Evolutionary conservation across 306 rosid species (phyloP).

Genomic region (Cucumis cinereus): DNA sequence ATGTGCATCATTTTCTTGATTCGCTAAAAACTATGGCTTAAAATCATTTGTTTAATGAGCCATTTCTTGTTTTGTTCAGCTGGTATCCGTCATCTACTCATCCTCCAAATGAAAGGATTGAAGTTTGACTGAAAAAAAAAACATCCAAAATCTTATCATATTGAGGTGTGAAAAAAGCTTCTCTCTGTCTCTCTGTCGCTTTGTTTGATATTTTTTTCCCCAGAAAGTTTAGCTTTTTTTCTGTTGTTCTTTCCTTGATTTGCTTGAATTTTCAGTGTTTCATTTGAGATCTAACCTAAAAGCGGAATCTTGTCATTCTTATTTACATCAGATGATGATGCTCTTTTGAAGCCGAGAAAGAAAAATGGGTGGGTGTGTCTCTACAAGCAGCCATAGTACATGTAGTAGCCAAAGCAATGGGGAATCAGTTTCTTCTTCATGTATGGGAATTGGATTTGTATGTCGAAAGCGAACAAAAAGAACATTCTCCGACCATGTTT

Average conservation of each 20-base stretch:
- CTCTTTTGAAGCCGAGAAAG: conserved; percentile 34
- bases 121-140: conserved; percentile 29
- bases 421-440: conserved; percentile 37
- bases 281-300: conserved; percentile 41
- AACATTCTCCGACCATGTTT: conserved; percentile 60
- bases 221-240: conserved; percentile 22
- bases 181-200: conserved; percentile 3
- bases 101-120: conserved; percentile 15
- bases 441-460: conserved; percentile 25
- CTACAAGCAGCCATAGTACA: conserved; percentile 69
- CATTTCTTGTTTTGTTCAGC: conserved; percentile 42
- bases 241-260: conserved; percentile 30
- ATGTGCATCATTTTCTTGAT: conserved; percentile 18
- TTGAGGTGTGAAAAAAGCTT: conserved; percentile 17
- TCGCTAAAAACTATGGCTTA: conserved; percentile 20
- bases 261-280: conserved; percentile 15
- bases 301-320: conserved; percentile 20
- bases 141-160: neutral
- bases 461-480: conserved; percentile 52
- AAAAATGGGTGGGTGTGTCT: conserved; percentile 79
- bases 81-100: conserved; percentile 23
- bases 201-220: conserved; percentile 15
- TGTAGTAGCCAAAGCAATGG: conserved; percentile 77
- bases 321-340: conserved; percentile 24
- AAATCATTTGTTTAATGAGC: conserved; percentile 24